A percentile compares a stretch with the other conserved stretches of the same genome.
Conservation (phyloP, 352 stramenopile species). For the Discostella stelligera region DNA sequence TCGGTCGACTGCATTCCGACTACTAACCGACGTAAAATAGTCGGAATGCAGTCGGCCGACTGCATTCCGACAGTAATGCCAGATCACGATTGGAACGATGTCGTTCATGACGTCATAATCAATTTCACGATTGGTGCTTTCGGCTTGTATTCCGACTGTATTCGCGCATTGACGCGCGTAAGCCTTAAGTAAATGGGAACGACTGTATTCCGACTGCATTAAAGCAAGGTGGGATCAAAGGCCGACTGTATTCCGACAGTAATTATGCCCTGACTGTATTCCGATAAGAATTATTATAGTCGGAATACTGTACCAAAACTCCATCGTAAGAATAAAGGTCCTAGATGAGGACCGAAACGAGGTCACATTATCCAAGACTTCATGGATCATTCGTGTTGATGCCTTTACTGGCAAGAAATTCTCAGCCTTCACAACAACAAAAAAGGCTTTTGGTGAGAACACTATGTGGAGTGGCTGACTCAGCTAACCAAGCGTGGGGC, state of each 20-base stretch:
- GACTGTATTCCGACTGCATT: constrained; percentile 3
- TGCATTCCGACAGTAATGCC: too few relatives aligned
- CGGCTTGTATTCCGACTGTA: constrained; percentile 8
- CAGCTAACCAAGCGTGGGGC: too few relatives aligned
- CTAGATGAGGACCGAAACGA: too few relatives aligned
- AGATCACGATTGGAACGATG: constrained; percentile 9
- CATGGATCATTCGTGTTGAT: too few relatives aligned
- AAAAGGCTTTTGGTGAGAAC: too few relatives aligned
- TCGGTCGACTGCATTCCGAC: constrained; percentile 5
- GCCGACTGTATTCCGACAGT: constrained; percentile 2
- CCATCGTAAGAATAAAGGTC: too few relatives aligned
- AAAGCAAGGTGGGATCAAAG: constrained; percentile 3
- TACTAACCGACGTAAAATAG: not conserved
- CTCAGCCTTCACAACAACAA: too few relatives aligned
- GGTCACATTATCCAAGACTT: too few relatives aligned
- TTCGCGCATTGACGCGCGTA: constrained; percentile 6
- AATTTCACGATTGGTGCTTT: constrained; percentile 10
- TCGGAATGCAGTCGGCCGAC: constrained; percentile 7
- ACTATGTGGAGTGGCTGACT: too few relatives aligned
- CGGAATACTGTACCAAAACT: constrained; percentile 3
- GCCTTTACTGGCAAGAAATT: too few relatives aligned
- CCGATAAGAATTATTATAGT: constrained; percentile 5
- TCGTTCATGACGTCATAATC: constrained; percentile 7
- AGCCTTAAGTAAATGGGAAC: constrained; percentile 7
- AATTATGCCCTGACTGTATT: constrained; percentile 4